phyloP scores from a whole-genome alignment of 2,329 filamentous ascomycete species.

The Rhynchosporium secalis region DNA sequence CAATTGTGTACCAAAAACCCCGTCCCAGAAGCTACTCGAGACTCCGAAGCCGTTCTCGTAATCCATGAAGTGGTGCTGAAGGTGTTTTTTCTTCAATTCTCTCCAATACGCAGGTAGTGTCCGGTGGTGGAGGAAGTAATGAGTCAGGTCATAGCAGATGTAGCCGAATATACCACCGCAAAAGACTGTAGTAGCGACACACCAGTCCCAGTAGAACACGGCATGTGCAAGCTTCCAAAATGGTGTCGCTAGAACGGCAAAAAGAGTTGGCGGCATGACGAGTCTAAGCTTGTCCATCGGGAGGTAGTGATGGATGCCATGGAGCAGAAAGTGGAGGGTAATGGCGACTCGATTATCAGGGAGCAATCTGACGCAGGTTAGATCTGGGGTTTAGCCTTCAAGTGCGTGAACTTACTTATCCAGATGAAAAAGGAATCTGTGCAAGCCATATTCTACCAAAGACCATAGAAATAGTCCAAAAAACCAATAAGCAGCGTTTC shows the following conservation, averaged over 20 bases:
- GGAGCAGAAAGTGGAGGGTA: constrained; percentile 87
- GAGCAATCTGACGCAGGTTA: constrained; percentile 62
- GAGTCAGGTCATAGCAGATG: constrained; percentile 93
- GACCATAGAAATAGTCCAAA: constrained; percentile 81
- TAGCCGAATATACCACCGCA: constrained; percentile 95
- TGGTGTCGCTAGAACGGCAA: constrained; percentile 77
- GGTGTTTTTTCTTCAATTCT: constrained; percentile 93
- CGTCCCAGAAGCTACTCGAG: constrained; percentile 94
- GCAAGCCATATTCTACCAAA: constrained; percentile 83
- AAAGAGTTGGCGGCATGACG: constrained; percentile 93
- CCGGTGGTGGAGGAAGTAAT: constrained; percentile 97
- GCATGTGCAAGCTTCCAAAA: constrained; percentile 90
- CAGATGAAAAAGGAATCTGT: constrained; percentile 90
- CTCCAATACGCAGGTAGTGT: constrained; percentile 90
- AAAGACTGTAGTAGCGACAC: constrained; percentile 74
- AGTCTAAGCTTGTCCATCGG: constrained; percentile 99
- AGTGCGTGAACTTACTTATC: constrained; percentile 66
- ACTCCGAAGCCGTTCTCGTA: constrained; percentile 98
- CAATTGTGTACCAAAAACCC: constrained; percentile 86
- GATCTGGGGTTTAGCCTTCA: not conserved
- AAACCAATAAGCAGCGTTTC: constrained; percentile 62
- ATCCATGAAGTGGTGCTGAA: constrained; percentile 96
- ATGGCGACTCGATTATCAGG: constrained; percentile 89
- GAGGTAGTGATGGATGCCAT: constrained; percentile 96
- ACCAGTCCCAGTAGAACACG: constrained; percentile 83